Evolutionary conservation across 768 basidiomycete species (phyloP).

Genomic region (Russula earlei): DNA sequence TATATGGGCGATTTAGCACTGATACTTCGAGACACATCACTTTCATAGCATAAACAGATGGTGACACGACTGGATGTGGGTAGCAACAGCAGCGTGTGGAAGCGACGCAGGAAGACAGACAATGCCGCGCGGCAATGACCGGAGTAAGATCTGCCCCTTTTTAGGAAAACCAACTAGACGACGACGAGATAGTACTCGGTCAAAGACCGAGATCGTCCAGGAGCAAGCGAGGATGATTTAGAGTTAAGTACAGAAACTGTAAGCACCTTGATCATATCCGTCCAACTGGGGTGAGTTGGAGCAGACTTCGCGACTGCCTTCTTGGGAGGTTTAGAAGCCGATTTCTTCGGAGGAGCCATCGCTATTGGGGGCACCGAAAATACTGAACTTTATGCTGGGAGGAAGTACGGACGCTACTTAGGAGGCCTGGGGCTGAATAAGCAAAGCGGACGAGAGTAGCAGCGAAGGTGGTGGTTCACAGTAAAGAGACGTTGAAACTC

Average conservation of each 20-base stretch:
- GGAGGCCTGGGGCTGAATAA: conserved; percentile 19
- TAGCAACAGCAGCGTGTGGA: conserved; percentile 17
- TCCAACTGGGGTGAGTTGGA: conserved; percentile 48
- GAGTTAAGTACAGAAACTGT: conserved; percentile 12
- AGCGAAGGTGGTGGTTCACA: conserved; percentile 42
- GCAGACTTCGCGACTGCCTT: conserved; percentile 35
- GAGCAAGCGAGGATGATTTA: conserved; percentile 3
- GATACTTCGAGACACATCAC: conserved; percentile 5
- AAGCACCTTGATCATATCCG: conserved; percentile 75
- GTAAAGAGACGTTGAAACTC: conserved; percentile 22
- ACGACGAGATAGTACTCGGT: conserved; percentile 12
- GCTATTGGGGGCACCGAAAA: conserved; percentile 30
- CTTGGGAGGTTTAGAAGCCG: conserved; percentile 41
- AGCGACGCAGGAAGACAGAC: conserved; percentile 18
- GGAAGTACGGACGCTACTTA: conserved; percentile 19
- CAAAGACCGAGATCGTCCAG: conserved; percentile 15
- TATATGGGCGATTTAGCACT: conserved; percentile 28
- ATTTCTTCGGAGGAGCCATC: conserved; percentile 31
- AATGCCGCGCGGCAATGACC: conserved; percentile 26
- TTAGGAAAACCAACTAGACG: conserved; percentile 21
- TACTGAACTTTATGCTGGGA: conserved; percentile 12
- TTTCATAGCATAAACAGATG: conserved; percentile 4
- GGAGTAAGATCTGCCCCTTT: conserved; percentile 37
- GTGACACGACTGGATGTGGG: conserved; percentile 4
- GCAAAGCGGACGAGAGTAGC: conserved; percentile 20